Evolutionary conservation across 768 basidiomycete genomes (phyloP).

Genomic region (Hirschioporus abietinus): DNA sequence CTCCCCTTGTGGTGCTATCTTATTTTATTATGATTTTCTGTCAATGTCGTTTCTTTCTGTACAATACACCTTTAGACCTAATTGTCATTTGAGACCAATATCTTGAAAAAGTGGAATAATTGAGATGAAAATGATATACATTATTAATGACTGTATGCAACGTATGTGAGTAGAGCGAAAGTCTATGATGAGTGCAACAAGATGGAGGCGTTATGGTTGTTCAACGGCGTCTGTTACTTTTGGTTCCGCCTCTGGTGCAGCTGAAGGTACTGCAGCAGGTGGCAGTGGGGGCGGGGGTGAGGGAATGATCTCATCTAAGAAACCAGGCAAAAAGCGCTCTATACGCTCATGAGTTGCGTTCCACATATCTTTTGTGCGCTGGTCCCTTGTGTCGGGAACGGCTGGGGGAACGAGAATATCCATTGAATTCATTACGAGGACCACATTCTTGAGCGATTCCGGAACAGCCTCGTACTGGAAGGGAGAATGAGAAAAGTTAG

Average conservation of each 20-base stretch:
- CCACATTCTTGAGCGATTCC: conserved; percentile 93
- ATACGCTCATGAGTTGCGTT: conserved; percentile 78
- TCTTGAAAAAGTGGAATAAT: neutral
- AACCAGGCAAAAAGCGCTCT: conserved; percentile 89
- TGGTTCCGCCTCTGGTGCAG: conserved; percentile 3
- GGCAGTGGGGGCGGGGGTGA: conserved; percentile 23
- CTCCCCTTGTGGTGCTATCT: conserved; percentile 4
- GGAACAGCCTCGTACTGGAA: conserved; percentile 87
- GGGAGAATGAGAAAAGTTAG: neutral
- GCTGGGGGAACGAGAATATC: conserved; percentile 70
- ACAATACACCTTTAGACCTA: neutral
- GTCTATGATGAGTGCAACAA: neutral
- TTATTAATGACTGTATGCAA: neutral
- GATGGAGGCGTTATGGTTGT: neutral
- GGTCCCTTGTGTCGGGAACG: conserved; percentile 43
- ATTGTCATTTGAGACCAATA: neutral
- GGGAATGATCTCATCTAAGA: conserved; percentile 68
- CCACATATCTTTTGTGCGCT: conserved; percentile 73
- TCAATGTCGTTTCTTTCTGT: conserved; percentile 2
- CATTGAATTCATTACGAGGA: conserved; percentile 93
- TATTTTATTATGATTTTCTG: neutral
- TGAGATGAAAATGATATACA: neutral
- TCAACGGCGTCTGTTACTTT: conserved; percentile 3
- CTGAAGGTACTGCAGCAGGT: neutral
- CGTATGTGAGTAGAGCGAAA: neutral